Base-by-base conservation (phyloP, 306 rosid genomes). In the Dalbergia cultrata region DNA sequence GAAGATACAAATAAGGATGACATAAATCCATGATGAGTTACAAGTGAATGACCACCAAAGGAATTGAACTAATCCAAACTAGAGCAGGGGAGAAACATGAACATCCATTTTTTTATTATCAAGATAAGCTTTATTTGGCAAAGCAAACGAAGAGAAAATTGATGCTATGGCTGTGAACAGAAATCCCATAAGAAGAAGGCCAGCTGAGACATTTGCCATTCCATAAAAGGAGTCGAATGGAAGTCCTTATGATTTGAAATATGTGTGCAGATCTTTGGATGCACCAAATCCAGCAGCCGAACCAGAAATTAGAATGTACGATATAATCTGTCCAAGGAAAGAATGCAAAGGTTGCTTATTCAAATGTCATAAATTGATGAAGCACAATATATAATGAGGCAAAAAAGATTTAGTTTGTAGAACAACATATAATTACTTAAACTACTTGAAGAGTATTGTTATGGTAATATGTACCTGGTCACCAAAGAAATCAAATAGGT, bases 201-300 rank as follows among this genome's bases (percentile, higher is more conserved):
- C 71, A 1, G 89, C 86, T 5, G 92, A 86, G 61, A 87, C 93
- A 8, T 65, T 75, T 21, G 88, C 87, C 72, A 75, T 88, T 16
- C 8, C 61, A 10, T 67, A 84, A 69, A 87, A 90, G 8, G 74
- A 9, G 54, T 57, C 19, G 0, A 58, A 26, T 5, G 69, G 35
- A 13, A 58, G 0, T 0, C 4, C 26, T 0, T 0, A 1, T 5
- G 5, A 17, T 9, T 26, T 76, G 43, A 65, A n/a, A 5, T 8
- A 0, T 13, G 54, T 22, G 12, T 64, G 67, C n/a, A 87, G 0
- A 52, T 90, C 94, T 9, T 50, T 18, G 1, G 89, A 65, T 17
- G 82, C 77, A 11, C 93, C 95, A 75, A 84, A 86, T 70, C 92
- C 93, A 14, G 92, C 90, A 0, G 89, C 90, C 6, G 90, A 81